Conservation (phyloP, 441 rosid genomes). For the Kokia cookei region DNA sequence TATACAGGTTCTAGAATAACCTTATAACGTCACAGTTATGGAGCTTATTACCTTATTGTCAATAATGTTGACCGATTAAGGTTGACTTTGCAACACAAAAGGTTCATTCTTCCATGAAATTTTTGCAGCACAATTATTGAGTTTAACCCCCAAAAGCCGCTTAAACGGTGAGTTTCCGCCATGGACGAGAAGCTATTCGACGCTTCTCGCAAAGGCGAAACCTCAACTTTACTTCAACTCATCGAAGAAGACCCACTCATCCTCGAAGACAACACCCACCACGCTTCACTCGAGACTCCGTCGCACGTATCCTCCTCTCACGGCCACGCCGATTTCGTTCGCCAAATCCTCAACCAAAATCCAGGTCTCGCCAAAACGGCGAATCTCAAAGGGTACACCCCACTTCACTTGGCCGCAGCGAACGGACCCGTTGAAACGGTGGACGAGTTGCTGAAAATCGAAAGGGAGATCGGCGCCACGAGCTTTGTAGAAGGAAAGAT, state of each 20-base stretch:
- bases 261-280: conserved; percentile 1
- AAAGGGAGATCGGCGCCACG: neutral
- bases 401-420: conserved; percentile 7
- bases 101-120: neutral
- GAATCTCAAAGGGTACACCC: conserved; percentile 6
- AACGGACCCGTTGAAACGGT: neutral
- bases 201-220: conserved; percentile 5
- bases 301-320: conserved; percentile 1
- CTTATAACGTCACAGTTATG: neutral
- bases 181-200: conserved; percentile 5
- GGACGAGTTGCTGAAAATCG: neutral
- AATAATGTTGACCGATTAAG: neutral
- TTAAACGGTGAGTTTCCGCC: too few relatives aligned
- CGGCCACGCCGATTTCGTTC: conserved; percentile 4
- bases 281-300: neutral
- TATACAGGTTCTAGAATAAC: neutral
- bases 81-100: neutral
- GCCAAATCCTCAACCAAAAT: conserved; percentile 2
- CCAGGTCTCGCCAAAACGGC: neutral
- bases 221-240: neutral
- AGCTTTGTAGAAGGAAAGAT: conserved; percentile 2
- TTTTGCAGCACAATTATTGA: too few relatives aligned
- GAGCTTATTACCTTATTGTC: neutral
- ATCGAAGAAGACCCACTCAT: conserved; percentile 5
- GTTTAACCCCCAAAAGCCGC: too few relatives aligned